Conservation (phyloP, 2,329 filamentous ascomycete genomes). For the Neonectria punicea region DNA sequence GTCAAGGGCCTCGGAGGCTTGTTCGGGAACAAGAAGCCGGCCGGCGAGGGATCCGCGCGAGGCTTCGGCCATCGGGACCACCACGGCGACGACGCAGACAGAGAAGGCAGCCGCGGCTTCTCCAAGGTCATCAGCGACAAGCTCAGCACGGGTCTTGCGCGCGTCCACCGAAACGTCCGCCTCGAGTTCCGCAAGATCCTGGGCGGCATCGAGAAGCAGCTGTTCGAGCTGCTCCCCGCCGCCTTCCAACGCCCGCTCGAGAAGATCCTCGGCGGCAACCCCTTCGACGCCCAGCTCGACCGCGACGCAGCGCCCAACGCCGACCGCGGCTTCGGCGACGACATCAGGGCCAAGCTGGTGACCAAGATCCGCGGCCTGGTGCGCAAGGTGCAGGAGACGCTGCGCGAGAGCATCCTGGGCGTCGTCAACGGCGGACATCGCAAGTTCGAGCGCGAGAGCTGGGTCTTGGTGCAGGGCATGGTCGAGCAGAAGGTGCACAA, state of each 20-base stretch:
- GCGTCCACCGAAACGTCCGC: conserved; percentile 57
- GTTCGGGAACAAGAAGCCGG: conserved; percentile 52
- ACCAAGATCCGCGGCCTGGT: conserved; percentile 56
- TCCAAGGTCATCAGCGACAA: conserved; percentile 59
- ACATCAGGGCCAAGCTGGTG: conserved; percentile 56
- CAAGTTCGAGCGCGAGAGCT: conserved; percentile 58
- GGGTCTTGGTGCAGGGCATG: conserved; percentile 58
- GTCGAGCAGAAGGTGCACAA: conserved; percentile 58
- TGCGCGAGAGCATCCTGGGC: conserved; percentile 56
- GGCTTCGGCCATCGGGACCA: conserved; percentile 44
- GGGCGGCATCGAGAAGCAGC: conserved; percentile 56
- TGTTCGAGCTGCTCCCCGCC: conserved; percentile 58
- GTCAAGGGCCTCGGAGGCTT: conserved; percentile 56
- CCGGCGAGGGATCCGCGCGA: conserved; percentile 46
- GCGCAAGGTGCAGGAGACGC: conserved; percentile 57
- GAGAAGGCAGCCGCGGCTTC: conserved; percentile 50
- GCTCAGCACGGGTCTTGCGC: conserved; percentile 55
- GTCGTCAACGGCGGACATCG: conserved; percentile 59
- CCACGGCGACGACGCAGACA: conserved; percentile 41
- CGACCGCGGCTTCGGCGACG: conserved; percentile 55
- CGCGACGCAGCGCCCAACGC: conserved; percentile 43
- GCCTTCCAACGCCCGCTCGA: conserved; percentile 56
- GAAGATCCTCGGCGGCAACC: conserved; percentile 59
- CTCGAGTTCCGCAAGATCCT: conserved; percentile 58
- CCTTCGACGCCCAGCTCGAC: conserved; percentile 57